Percentiles rank a stretch among this genome's conserved stretches.
Evolutionary conservation across 495 filamentous ascomycete genomes (phyloP).

Genomic region (Rhizodiscina lignyota): DNA sequence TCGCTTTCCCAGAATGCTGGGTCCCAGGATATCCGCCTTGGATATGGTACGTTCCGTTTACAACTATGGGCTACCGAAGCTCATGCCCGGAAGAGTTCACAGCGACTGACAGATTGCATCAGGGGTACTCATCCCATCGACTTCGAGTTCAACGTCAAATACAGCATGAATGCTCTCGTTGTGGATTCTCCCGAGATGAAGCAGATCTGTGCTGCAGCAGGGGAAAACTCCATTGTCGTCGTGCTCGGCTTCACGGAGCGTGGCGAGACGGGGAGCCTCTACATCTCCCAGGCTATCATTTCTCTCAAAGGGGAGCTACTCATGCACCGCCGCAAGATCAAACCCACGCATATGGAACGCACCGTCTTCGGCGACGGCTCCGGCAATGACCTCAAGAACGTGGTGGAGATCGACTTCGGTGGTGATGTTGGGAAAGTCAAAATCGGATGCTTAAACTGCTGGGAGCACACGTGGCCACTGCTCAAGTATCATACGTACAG

Average conservation of each 20-base stretch:
- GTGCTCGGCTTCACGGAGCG: constrained; percentile 40
- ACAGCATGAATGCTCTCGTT: constrained; percentile 33
- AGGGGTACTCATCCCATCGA: constrained; percentile 26
- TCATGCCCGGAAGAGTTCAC: constrained; percentile 1
- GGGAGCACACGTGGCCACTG: constrained; percentile 44
- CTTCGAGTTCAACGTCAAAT: constrained; percentile 23
- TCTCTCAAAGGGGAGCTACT: constrained; percentile 26
- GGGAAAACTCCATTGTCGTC: constrained; percentile 28
- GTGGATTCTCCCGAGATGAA: constrained; percentile 31
- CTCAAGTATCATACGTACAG: constrained; percentile 38
- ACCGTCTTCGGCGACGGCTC: constrained; percentile 41
- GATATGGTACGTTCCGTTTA: constrained; percentile 32
- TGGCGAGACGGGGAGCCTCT: constrained; percentile 26
- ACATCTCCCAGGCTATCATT: constrained; percentile 41
- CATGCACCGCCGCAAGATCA: constrained; percentile 35
- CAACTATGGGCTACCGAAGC: no score
- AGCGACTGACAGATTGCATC: constrained; percentile 1
- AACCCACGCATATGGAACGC: constrained; percentile 46
- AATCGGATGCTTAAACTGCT: constrained; percentile 34
- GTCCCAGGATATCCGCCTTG: constrained; percentile 38
- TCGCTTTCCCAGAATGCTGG: no score
- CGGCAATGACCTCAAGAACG: constrained; percentile 25
- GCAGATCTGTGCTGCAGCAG: constrained; percentile 24
- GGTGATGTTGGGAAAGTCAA: no score
- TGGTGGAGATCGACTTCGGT: constrained; percentile 26